Percentiles rank a stretch among this genome's conserved stretches.
Conservation (phyloP, 2,329 filamentous ascomycete genomes). For the Beauveria pseudobassiana region DNA sequence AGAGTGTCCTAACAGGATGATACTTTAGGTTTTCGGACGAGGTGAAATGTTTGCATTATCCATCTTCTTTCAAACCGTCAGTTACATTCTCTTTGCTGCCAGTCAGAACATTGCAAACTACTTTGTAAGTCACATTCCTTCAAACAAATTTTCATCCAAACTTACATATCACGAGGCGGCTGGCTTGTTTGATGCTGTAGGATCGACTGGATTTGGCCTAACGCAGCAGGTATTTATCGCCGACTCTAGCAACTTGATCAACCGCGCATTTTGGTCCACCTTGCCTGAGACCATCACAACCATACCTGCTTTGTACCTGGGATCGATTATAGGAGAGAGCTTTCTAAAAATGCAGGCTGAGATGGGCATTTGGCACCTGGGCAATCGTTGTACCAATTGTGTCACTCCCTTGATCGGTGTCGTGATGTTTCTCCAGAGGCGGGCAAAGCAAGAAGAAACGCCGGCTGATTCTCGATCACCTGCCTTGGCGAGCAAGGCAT, state of each 20-base stretch:
- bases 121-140: conserved; percentile 25
- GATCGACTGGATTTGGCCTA: conserved; percentile 29
- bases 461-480: background rate
- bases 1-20: background rate
- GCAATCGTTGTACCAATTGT: conserved; percentile 29
- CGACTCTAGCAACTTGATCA: conserved; percentile 52
- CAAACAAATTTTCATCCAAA: background rate
- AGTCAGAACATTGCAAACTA: conserved; percentile 47
- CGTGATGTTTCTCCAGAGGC: conserved; percentile 25
- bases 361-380: conserved; percentile 36
- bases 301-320: conserved; percentile 25
- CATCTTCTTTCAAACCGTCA: conserved; percentile 27
- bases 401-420: conserved; percentile 23
- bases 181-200: conserved; percentile 54
- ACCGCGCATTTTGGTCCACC: conserved; percentile 52
- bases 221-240: conserved; percentile 47
- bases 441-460: conserved; percentile 12
- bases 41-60: conserved; percentile 43
- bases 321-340: conserved; percentile 25
- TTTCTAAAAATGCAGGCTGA: conserved; percentile 30
- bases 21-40: conserved; percentile 41
- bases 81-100: conserved; percentile 49
- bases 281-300: conserved; percentile 42
- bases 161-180: conserved; percentile 27
- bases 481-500: background rate